Base-by-base conservation (phyloP, 805 yeast species). In the Candida orba region DNA sequence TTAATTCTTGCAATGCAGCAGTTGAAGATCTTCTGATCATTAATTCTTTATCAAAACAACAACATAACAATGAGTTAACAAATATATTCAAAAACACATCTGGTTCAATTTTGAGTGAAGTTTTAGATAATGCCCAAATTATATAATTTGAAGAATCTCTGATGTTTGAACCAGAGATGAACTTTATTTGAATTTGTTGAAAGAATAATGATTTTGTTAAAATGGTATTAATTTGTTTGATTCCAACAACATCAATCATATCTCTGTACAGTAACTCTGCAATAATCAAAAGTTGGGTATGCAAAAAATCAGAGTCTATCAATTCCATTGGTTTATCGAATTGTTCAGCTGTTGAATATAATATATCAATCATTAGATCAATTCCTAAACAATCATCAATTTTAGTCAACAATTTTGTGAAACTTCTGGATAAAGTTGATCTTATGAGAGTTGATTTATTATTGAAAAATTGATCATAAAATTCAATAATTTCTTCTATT, bases 131-230 rank as follows among this genome's bases (percentile, higher is more conserved):
- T 0, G 95, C 75, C 98, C 98, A 90, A n/a, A 78, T 63, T 0
- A 85, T 76, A 55, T 84, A 90, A 60, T 95, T 84, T 0, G 91
- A 78, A 0, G 96, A 79, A 60, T 90, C 98, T 45, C 95, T 71
- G 2, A 91, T 72, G 51, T 81, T 87, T 2, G 75, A 63, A 0
- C 95, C 95, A 7, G 75, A 58, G 0, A 78, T 65, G 20, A 67
- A 65, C 0, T 79, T 73, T 7, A 78, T 54, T 37, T 72, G 62
- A 25, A 68, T 65, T 48, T 81, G 86, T 44, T 81, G 82, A 41
- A 84, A 73, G 46, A 73, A 78, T 4, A 82, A 60, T 0, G 79
- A 68, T 15, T 50, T 55, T 22, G 69, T 69, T 3, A 79, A 57
- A 6, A 84, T 61, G 1, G 36, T 36, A 1, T 40, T 34, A 3